These are phyloP conservation scores for Aspergillus biplanus DNA, from an alignment of 495 filamentous ascomycete genomes.

Conservation along the genomic window DNA sequence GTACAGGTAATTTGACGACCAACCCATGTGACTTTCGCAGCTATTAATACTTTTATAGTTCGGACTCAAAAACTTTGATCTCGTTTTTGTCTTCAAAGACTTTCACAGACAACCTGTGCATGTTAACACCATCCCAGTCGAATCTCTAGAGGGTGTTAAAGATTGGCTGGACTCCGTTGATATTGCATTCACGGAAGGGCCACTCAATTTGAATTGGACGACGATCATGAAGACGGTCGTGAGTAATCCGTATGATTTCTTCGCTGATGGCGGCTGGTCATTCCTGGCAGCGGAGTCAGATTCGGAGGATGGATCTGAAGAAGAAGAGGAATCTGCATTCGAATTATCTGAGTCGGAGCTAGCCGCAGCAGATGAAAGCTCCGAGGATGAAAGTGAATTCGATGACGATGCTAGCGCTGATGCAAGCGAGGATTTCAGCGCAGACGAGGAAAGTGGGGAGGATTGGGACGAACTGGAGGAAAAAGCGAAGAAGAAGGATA, in stretches of 20 bases:
- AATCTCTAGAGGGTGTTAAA: slow-evolving; percentile 91
- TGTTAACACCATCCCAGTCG: slow-evolving; percentile 98
- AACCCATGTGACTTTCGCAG: background rate
- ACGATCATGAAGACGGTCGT: slow-evolving; percentile 99
- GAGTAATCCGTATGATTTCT: slow-evolving; percentile 91
- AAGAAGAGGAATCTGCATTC: slow-evolving; percentile 89
- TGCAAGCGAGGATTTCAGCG: slow-evolving; percentile 71
- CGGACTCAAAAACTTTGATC: slow-evolving; percentile 98
- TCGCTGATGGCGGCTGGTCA: slow-evolving; percentile 91
- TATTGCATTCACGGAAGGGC: slow-evolving; percentile 91
- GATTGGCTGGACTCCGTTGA: slow-evolving; percentile 97
- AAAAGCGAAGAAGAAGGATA: slow-evolving; percentile 87
- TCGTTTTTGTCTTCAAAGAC: slow-evolving; percentile 97
- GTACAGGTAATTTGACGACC: slow-evolving; percentile 64
- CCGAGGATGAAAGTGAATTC: slow-evolving; percentile 88
- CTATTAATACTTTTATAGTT: slow-evolving; percentile 58
- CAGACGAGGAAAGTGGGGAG: slow-evolving; percentile 78
- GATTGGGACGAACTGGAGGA: slow-evolving; percentile 92
- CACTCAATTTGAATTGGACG: slow-evolving; percentile 96
- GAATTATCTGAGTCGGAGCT: slow-evolving; percentile 86
- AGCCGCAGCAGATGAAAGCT: slow-evolving; percentile 75
- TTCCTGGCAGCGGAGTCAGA: slow-evolving; percentile 90
- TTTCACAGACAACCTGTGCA: slow-evolving; percentile 84
- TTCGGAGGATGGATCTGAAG: slow-evolving; percentile 75
- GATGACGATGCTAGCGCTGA: slow-evolving; percentile 88